Conservation (phyloP, 164 flowering plant species). For the Euptelea pleiosperma region DNA sequence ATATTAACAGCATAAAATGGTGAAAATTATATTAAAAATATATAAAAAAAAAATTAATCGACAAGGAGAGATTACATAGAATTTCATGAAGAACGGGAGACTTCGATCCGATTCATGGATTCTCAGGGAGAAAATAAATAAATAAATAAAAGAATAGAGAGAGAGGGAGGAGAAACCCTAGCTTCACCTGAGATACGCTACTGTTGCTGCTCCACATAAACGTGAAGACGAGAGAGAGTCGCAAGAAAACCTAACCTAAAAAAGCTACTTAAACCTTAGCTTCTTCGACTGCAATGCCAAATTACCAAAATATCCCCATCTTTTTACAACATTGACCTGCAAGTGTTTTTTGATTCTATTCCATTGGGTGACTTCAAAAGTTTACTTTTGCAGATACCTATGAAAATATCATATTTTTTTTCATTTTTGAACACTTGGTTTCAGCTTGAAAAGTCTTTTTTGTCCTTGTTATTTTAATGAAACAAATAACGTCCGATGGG, state of each 20-base stretch:
- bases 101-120: not conserved
- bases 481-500: too few relatives aligned
- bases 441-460: too few relatives aligned
- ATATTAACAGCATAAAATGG: not conserved
- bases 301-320: slow-evolving; percentile 2
- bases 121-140: too few relatives aligned
- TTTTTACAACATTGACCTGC: too few relatives aligned
- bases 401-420: too few relatives aligned
- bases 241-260: slow-evolving; percentile 14
- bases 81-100: not conserved
- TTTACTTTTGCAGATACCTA: too few relatives aligned
- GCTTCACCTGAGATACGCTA: slow-evolving; percentile 13
- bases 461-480: too few relatives aligned
- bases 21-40: not conserved
- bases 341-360: too few relatives aligned
- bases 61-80: not conserved
- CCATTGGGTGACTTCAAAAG: too few relatives aligned
- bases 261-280: slow-evolving; percentile 15
- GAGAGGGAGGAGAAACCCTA: slow-evolving; percentile 7
- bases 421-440: too few relatives aligned
- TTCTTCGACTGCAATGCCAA: not conserved
- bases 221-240: not conserved
- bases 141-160: too few relatives aligned
- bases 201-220: slow-evolving; percentile 10
- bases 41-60: too few relatives aligned